Evolutionary conservation across 1,139 yeast species (phyloP).

Genomic region (Torulaspora globosa): DNA sequence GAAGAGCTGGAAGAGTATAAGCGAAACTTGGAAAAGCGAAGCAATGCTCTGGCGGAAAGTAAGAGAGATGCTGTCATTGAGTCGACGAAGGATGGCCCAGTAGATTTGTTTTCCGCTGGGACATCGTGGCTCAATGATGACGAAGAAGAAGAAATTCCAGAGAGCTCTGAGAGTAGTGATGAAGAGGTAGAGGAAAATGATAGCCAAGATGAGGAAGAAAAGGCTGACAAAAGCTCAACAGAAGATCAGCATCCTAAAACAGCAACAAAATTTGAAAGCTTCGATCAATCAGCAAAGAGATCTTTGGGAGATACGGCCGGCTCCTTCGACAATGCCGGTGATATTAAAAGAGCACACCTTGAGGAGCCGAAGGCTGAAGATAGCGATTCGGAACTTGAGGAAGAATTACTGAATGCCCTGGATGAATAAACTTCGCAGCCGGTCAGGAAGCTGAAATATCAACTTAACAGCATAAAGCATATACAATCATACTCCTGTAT

Average conservation of each 20-base stretch:
- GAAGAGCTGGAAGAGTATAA: constrained; percentile 38
- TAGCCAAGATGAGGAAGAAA: constrained; percentile 17
- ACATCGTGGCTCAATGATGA: constrained; percentile 37
- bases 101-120: constrained; percentile 34
- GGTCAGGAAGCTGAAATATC: neutral
- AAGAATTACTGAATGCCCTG: constrained; percentile 38
- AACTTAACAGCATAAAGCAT: neutral
- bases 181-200: constrained; percentile 28
- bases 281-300: neutral
- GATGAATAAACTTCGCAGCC: constrained; percentile 13
- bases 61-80: constrained; percentile 27
- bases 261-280: neutral
- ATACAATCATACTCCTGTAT: neutral
- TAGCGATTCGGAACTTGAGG: constrained; percentile 40
- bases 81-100: constrained; percentile 12
- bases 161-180: constrained; percentile 35
- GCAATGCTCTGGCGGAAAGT: constrained; percentile 22
- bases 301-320: neutral
- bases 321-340: neutral
- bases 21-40: constrained; percentile 26
- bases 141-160: constrained; percentile 36
- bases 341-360: constrained; percentile 8
- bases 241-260: constrained; percentile 16
- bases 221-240: constrained; percentile 26
- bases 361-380: constrained; percentile 18